phyloP scores from a whole-genome alignment of 345 rosid species.

The Acer campestre region DNA sequence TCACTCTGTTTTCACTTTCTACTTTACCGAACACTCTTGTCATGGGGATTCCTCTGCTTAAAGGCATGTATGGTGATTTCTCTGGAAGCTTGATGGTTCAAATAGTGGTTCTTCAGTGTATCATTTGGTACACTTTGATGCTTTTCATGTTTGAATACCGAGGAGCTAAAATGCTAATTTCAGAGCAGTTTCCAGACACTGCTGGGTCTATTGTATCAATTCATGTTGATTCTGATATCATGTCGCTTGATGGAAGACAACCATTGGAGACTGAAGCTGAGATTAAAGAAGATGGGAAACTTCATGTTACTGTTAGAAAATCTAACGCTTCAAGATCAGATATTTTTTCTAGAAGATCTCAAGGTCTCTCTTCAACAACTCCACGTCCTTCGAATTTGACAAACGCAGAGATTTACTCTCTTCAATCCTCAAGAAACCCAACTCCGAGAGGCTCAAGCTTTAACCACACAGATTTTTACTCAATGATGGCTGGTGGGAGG shows the following conservation, averaged over 20 bases:
- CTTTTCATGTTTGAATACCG: constrained; percentile 71
- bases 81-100: constrained; percentile 82
- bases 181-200: constrained; percentile 74
- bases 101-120: constrained; percentile 78
- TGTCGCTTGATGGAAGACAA: constrained; percentile 73
- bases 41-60: constrained; percentile 79
- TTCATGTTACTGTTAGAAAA: constrained; percentile 71
- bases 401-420: constrained; percentile 68
- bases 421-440: constrained; percentile 66
- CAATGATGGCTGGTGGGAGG: constrained; percentile 64
- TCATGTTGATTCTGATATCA: constrained; percentile 69
- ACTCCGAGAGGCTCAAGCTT: constrained; percentile 77
- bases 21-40: constrained; percentile 76
- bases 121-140: constrained; percentile 83
- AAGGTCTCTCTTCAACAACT: constrained; percentile 53
- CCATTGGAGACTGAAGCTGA: constrained; percentile 71
- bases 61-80: constrained; percentile 72
- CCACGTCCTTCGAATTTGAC: constrained; percentile 80
- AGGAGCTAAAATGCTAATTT: constrained; percentile 60
- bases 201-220: constrained; percentile 73
- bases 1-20: constrained; percentile 69
- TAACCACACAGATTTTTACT: constrained; percentile 66
- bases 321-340: constrained; percentile 78
- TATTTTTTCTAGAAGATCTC: constrained; percentile 60
- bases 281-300: constrained; percentile 65